Conservation (phyloP, 352 stramenopile species). For the Phytopythium sindhum region DNA sequence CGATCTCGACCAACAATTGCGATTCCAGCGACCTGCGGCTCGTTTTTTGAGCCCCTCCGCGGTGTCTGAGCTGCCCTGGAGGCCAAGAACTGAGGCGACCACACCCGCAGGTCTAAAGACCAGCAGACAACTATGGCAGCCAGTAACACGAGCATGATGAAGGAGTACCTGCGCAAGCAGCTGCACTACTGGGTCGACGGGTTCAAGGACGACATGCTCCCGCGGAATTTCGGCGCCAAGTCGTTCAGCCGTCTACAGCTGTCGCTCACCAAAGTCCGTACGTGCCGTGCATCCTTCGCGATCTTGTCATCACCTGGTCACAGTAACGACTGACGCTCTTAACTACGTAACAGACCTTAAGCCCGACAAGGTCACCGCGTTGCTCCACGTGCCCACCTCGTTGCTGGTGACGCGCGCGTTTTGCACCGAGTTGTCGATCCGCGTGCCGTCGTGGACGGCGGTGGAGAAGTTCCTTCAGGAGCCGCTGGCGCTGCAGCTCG, state of each 20-base stretch:
- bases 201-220: conserved; percentile 56
- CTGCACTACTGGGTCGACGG: conserved; percentile 64
- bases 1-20: background rate
- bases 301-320: background rate
- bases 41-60: background rate
- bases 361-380: conserved; percentile 45
- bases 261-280: conserved; percentile 48
- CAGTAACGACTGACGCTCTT: background rate
- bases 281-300: background rate
- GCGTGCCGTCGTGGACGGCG: conserved; percentile 54
- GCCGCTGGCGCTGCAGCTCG: conserved; percentile 40
- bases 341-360: conserved; percentile 42
- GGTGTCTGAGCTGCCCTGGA: background rate
- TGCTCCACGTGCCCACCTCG: conserved; percentile 36
- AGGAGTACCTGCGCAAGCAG: conserved; percentile 67
- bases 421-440: conserved; percentile 50
- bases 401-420: conserved; percentile 52
- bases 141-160: conserved; percentile 37
- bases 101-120: no score
- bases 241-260: conserved; percentile 43
- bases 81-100: background rate
- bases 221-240: conserved; percentile 51
- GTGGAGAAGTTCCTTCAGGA: conserved; percentile 55
- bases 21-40: background rate
- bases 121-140: conserved; percentile 20